These are phyloP conservation scores for Musa schizocarpa DNA, from an alignment of 176 grass and related monocot genomes.

Conservation along the genomic window DNA sequence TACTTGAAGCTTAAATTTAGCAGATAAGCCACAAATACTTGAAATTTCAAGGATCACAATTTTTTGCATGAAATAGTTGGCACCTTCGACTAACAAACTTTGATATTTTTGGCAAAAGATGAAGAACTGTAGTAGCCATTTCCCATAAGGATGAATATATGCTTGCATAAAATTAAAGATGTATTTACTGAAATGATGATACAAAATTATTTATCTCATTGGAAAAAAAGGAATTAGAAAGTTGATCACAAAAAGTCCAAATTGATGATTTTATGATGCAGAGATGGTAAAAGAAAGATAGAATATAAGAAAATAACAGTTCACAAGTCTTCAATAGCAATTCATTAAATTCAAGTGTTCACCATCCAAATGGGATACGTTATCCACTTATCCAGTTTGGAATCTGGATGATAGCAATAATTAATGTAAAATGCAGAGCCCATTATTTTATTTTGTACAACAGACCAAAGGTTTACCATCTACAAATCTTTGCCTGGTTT, in stretches of 20 bases:
- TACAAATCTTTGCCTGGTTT: conserved; percentile 17
- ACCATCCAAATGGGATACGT: neutral
- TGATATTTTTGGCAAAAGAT: neutral
- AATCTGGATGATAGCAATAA: neutral
- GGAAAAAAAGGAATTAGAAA: neutral
- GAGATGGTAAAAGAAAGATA: neutral
- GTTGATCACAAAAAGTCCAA: neutral
- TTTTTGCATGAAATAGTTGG: neutral
- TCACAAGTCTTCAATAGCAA: neutral
- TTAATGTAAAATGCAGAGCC: neutral
- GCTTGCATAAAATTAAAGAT: neutral
- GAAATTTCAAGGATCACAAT: neutral
- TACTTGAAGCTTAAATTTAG: neutral
- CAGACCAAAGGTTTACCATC: conserved; percentile 1
- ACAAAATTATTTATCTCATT: neutral
- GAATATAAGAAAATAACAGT: neutral
- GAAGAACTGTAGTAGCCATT: neutral
- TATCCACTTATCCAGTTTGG: neutral
- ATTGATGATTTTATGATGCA: neutral
- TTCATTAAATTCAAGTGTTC: neutral
- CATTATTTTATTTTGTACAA: neutral
- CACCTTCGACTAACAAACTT: neutral
- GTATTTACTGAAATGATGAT: neutral
- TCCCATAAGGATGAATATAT: neutral
- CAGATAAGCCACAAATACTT: neutral